Evolutionary conservation across 2,329 filamentous ascomycete species (phyloP).

Genomic region (Fusarium multiceps): DNA sequence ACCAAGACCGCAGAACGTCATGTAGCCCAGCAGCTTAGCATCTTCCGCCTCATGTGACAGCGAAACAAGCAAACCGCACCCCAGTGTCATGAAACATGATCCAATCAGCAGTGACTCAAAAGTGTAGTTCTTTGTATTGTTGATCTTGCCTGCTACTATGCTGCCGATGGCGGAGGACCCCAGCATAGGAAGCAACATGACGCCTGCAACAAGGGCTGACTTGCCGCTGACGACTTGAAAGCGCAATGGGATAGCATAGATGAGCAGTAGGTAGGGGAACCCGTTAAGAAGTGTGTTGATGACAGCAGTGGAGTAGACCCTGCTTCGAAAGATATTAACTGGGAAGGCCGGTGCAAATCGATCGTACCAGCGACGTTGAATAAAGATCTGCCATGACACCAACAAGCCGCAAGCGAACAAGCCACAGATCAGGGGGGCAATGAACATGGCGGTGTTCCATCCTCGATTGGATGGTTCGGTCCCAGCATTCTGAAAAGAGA

Average conservation of each 20-base stretch:
- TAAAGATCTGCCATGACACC: slow-evolving; percentile 46
- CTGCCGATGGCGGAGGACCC: slow-evolving; percentile 61
- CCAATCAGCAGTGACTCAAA: slow-evolving; percentile 58
- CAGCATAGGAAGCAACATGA: slow-evolving; percentile 66
- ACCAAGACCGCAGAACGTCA: slow-evolving; percentile 64
- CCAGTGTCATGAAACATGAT: slow-evolving; percentile 57
- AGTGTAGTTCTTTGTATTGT: slow-evolving; percentile 54
- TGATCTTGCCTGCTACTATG: slow-evolving; percentile 56
- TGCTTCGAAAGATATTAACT: slow-evolving; percentile 59
- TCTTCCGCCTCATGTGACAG: slow-evolving; percentile 50
- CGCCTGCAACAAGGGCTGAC: slow-evolving; percentile 58
- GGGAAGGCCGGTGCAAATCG: slow-evolving; percentile 58
- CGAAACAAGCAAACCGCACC: slow-evolving; percentile 60
- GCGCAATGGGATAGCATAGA: slow-evolving; percentile 62
- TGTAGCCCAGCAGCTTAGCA: slow-evolving; percentile 60
- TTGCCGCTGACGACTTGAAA: slow-evolving; percentile 63
- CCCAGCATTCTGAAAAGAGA: slow-evolving; percentile 66
- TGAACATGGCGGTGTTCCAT: slow-evolving; percentile 57
- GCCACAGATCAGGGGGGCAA: slow-evolving; percentile 48
- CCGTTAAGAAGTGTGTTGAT: slow-evolving; percentile 61
- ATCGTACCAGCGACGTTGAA: slow-evolving; percentile 44
- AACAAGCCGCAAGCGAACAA: slow-evolving; percentile 46
- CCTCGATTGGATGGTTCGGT: slow-evolving; percentile 44
- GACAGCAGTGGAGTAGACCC: slow-evolving; percentile 56
- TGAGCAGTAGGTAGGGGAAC: slow-evolving; percentile 61